Percentiles rank a stretch among this genome's conserved stretches.
Evolutionary conservation across 192 early-diverging fungal genomes (phyloP).

Genomic region (Gonapodya sp.): DNA sequence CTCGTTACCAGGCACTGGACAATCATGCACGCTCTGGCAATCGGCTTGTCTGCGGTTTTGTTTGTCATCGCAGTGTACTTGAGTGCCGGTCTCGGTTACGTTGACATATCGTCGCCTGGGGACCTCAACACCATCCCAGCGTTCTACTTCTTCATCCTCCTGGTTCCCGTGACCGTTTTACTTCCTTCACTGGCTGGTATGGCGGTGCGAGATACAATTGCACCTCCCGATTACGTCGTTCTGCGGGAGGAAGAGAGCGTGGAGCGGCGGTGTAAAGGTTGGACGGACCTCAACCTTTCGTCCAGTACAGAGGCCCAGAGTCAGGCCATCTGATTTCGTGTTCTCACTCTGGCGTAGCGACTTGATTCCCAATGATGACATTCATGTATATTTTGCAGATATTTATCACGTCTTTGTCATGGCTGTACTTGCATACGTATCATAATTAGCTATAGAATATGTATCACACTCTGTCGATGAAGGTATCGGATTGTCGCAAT

Average conservation of each 20-base stretch:
- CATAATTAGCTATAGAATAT: no score
- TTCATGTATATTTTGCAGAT: no score
- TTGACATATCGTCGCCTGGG: not conserved
- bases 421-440: no score
- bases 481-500: no score
- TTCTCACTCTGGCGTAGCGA: no score
- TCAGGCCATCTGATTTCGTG: no score
- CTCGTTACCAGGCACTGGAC: not conserved
- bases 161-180: not conserved
- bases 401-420: no score
- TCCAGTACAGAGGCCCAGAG: no score
- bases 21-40: not conserved
- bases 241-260: not conserved
- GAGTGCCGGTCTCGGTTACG: not conserved
- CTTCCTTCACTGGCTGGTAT: not conserved
- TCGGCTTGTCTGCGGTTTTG: not conserved
- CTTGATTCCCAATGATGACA: no score
- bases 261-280: no score
- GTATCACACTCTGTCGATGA: no score
- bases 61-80: not conserved
- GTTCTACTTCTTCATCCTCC: not conserved
- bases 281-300: no score
- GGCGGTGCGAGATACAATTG: not conserved
- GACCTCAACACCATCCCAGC: not conserved
- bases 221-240: not conserved